Conservation (phyloP, 1,284 basidiomycete genomes). For the Stygiomarasmius scandens region DNA sequence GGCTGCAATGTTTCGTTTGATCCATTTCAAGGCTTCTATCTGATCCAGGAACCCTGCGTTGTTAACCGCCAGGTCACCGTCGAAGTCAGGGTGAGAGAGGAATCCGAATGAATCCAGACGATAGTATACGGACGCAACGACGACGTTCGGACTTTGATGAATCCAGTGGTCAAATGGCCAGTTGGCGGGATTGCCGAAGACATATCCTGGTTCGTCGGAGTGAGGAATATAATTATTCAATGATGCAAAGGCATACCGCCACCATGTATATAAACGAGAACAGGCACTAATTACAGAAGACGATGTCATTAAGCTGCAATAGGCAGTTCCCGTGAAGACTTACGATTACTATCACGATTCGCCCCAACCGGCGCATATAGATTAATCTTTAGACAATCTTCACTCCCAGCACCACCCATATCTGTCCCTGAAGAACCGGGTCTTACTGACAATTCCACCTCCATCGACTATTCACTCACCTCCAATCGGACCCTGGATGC, state of each 20-base stretch:
- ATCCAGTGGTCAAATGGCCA: slow-evolving; percentile 61
- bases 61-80: slow-evolving; percentile 46
- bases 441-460: neutral
- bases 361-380: slow-evolving; percentile 53
- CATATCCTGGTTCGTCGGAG: slow-evolving; percentile 44
- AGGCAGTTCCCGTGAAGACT: slow-evolving; percentile 13
- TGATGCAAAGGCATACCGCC: slow-evolving; percentile 43
- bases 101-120: slow-evolving; percentile 59
- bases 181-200: slow-evolving; percentile 57
- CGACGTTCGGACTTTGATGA: slow-evolving; percentile 49
- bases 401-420: slow-evolving; percentile 61
- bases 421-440: slow-evolving; percentile 43
- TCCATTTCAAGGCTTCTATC: slow-evolving; percentile 62
- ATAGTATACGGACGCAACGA: slow-evolving; percentile 58
- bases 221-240: slow-evolving; percentile 9
- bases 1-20: slow-evolving; percentile 56
- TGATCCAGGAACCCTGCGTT: slow-evolving; percentile 70
- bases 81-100: slow-evolving; percentile 44
- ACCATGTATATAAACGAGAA: slow-evolving; percentile 66
- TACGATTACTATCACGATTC: slow-evolving; percentile 43
- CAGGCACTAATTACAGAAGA: slow-evolving; percentile 12
- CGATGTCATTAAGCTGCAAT: neutral
- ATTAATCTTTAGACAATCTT: slow-evolving; percentile 60
- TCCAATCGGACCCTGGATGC: slow-evolving; percentile 57
- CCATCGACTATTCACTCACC: slow-evolving; percentile 31